Evolutionary conservation across 2,329 filamentous ascomycete genomes (phyloP).

Genomic region (Cercospora brassicicola): DNA sequence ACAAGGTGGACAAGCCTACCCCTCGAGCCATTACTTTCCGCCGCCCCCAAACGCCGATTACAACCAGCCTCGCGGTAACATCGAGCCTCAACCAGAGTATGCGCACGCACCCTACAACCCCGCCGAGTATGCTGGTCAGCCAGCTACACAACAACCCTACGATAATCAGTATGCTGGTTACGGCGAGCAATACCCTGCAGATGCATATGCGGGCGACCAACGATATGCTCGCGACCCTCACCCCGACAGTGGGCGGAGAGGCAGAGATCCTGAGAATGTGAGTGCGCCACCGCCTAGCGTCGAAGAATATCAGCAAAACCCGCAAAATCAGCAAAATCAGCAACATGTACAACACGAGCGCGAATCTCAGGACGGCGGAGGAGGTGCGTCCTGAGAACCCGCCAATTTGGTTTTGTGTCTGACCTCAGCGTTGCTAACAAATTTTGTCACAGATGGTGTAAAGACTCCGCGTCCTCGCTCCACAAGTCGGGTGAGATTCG

Average conservation of each 20-base stretch:
- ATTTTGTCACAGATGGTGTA: conserved; percentile 34
- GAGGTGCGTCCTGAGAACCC: conserved; percentile 29
- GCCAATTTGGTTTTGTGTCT: conserved; percentile 10
- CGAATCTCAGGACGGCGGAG: conserved; percentile 34
- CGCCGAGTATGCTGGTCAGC: conserved; percentile 45
- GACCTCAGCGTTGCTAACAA: conserved; percentile 10
- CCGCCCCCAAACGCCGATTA: conserved; percentile 44
- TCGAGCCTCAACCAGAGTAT: conserved; percentile 34
- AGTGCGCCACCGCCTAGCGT: conserved; percentile 40
- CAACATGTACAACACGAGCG: conserved; percentile 25
- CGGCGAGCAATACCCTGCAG: conserved; percentile 34
- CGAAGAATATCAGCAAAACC: conserved; percentile 18
- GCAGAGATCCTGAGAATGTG: conserved; percentile 48
- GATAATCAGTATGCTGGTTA: conserved; percentile 37
- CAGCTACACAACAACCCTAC: conserved; percentile 31
- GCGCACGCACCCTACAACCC: conserved; percentile 45
- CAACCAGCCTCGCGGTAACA: conserved; percentile 34
- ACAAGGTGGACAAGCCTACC: conserved; percentile 40
- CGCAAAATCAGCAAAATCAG: conserved; percentile 9
- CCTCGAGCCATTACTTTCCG: conserved; percentile 51
- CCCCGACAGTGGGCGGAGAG: conserved; percentile 30
- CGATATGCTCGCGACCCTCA: conserved; percentile 32
- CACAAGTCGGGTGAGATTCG: conserved; percentile 36
- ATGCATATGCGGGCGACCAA: conserved; percentile 37
- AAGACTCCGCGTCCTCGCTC: conserved; percentile 29